Percentiles rank a stretch among this genome's conserved stretches.
Evolutionary conservation across 140 eudicot genomes (phyloP).

Genomic region (Bidens hawaiensis): DNA sequence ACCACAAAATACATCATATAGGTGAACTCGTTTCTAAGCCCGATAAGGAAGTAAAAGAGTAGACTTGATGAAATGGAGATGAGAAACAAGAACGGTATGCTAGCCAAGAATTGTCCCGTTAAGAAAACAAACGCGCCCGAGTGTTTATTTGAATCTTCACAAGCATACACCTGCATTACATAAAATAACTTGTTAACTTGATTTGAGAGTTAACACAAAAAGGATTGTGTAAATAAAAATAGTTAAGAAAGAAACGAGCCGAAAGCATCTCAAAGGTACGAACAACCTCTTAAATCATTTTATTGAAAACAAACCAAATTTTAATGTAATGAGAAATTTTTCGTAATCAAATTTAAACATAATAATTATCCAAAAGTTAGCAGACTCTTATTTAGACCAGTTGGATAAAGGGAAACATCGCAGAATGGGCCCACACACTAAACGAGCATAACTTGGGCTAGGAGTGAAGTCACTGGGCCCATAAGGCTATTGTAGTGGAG

Average conservation of each 20-base stretch:
- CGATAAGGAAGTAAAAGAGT: constrained; percentile 72
- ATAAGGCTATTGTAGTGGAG: no score
- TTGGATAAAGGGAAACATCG: no score
- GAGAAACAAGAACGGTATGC: constrained; percentile 78
- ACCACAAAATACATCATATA: constrained; percentile 77
- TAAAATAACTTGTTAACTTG: background rate
- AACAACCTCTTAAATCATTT: background rate
- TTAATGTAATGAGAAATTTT: no score
- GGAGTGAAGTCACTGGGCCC: no score
- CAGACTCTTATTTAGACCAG: no score
- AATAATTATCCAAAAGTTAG: no score
- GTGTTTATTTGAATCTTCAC: constrained; percentile 71
- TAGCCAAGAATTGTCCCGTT: constrained; percentile 74
- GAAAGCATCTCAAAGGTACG: background rate
- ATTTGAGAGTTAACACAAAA: background rate
- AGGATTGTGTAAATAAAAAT: background rate
- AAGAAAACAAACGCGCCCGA: constrained; percentile 70
- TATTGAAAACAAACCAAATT: background rate
- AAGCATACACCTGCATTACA: constrained; percentile 48
- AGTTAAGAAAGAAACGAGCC: background rate
- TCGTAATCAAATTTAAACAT: background rate
- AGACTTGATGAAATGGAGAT: constrained; percentile 80
- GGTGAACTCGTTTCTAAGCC: constrained; percentile 67
- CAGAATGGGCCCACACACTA: no score
- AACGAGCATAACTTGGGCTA: no score